Conservation (phyloP, 345 rosid species). For the Eucalyptus sp. region DNA sequence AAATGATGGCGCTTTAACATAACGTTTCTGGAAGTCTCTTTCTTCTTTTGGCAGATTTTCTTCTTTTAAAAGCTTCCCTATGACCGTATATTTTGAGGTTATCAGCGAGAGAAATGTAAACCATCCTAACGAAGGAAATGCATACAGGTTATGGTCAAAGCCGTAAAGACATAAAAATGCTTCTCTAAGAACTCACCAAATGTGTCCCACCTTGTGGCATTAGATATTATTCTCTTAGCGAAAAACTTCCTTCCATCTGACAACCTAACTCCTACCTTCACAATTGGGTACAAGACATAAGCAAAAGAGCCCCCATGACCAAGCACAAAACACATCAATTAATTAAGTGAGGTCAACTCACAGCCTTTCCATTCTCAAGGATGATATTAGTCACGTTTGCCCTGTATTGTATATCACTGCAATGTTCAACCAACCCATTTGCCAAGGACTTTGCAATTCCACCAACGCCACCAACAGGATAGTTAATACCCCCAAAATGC, state of each 20-base stretch:
- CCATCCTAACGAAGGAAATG: not conserved
- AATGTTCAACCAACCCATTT: constrained; percentile 61
- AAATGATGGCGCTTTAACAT: constrained; percentile 95
- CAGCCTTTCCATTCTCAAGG: constrained; percentile 76
- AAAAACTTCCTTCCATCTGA: constrained; percentile 78
- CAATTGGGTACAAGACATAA: not conserved
- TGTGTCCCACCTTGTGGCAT: constrained; percentile 99
- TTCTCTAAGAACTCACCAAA: constrained; percentile 49
- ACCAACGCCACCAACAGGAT: constrained; percentile 96
- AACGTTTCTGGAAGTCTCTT: constrained; percentile 75
- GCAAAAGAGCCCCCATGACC: not conserved
- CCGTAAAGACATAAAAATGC: not conserved
- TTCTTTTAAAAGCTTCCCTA: constrained; percentile 82
- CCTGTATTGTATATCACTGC: constrained; percentile 79
- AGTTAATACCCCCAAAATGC: constrained; percentile 95
- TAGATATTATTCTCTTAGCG: constrained; percentile 73
- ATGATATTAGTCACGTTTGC: constrained; percentile 68
- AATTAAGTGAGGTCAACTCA: constrained; percentile 22
- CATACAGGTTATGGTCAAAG: not conserved
- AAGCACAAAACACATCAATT: not conserved
- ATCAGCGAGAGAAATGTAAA: not conserved
- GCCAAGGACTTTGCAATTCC: constrained; percentile 82
- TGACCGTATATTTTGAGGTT: not conserved
- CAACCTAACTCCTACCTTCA: constrained; percentile 79
- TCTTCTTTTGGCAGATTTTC: constrained; percentile 86